phyloP scores from a whole-genome alignment of 2,329 filamentous ascomycete species.

The Verticillium nonalfalfae region DNA sequence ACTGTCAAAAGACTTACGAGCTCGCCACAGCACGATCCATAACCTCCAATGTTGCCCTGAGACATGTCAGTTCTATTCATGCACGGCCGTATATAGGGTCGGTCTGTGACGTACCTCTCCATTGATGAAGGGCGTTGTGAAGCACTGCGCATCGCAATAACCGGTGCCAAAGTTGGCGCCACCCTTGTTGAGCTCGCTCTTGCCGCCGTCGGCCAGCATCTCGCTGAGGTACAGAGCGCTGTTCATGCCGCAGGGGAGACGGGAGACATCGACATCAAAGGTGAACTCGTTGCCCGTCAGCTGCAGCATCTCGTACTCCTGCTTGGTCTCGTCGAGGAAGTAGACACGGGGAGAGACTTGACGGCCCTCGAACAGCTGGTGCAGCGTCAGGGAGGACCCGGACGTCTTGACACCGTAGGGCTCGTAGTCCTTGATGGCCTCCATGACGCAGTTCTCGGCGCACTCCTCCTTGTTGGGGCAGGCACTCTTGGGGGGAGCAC shows the following conservation, averaged over 20 bases:
- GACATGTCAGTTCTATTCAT: constrained; percentile 9
- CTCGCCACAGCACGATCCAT: constrained; percentile 46
- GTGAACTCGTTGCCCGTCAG: constrained; percentile 56
- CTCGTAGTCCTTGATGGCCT: constrained; percentile 42
- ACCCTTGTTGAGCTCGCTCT: constrained; percentile 45
- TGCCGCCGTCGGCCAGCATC: constrained; percentile 53
- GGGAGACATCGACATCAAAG: constrained; percentile 60
- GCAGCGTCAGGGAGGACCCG: constrained; percentile 21
- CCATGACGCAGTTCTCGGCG: constrained; percentile 46
- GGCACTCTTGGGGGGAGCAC: constrained; percentile 29
- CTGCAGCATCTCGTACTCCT: constrained; percentile 54
- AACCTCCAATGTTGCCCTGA: constrained; percentile 31
- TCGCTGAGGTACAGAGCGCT: constrained; percentile 57
- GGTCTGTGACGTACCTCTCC: constrained; percentile 27
- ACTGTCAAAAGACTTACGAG: constrained; percentile 19
- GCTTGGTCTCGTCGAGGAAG: constrained; percentile 45
- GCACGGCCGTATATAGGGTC: neutral
- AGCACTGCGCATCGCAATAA: constrained; percentile 58
- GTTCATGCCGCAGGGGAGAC: constrained; percentile 61
- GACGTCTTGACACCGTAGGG: constrained; percentile 23
- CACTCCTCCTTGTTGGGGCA: constrained; percentile 45
- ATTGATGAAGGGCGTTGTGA: constrained; percentile 42
- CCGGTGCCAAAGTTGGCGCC: constrained; percentile 57
- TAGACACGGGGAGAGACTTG: constrained; percentile 44
- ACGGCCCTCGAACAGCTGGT: constrained; percentile 16